These are phyloP conservation scores for Pulchroboletus neoregius DNA, from an alignment of 1,284 basidiomycete genomes.

Conservation along the genomic window DNA sequence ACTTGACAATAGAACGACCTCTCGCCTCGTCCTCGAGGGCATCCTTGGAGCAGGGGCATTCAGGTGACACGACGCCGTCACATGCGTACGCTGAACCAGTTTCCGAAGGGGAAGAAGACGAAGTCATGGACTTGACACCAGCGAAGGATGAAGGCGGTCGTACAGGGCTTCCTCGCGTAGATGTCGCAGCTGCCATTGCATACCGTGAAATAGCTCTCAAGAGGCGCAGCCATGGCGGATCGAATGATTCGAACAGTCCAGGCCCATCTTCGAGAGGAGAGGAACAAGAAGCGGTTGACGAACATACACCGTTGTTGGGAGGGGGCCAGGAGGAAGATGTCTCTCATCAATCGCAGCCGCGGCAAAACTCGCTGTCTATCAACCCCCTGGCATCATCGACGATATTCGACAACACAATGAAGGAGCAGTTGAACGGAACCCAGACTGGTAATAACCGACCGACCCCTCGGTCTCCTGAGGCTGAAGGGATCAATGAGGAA, in stretches of 20 bases:
- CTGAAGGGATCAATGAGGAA: slow-evolving; percentile 39
- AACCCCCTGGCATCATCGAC: slow-evolving; percentile 81
- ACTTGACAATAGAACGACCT: slow-evolving; percentile 77
- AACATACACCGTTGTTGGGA: slow-evolving; percentile 41
- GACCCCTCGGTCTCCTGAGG: slow-evolving; percentile 38
- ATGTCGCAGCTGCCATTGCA: slow-evolving; percentile 75
- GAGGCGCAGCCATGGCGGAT: slow-evolving; percentile 34
- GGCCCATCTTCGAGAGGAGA: slow-evolving; percentile 12
- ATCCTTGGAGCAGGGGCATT: slow-evolving; percentile 41
- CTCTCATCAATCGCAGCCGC: slow-evolving; percentile 28
- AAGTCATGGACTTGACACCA: slow-evolving; percentile 61
- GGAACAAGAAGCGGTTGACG: slow-evolving; percentile 38
- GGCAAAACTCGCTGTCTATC: slow-evolving; percentile 58
- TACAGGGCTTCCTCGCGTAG: slow-evolving; percentile 67
- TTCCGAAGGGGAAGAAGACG: slow-evolving; percentile 89
- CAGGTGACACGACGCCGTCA: slow-evolving; percentile 52
- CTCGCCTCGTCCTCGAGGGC: slow-evolving; percentile 41
- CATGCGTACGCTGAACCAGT: slow-evolving; percentile 76
- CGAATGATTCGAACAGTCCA: slow-evolving; percentile 18
- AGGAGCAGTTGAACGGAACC: slow-evolving; percentile 51
- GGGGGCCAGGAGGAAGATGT: slow-evolving; percentile 21
- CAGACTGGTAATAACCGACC: slow-evolving; percentile 33
- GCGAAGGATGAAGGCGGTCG: slow-evolving; percentile 77
- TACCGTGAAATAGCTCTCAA: slow-evolving; percentile 78
- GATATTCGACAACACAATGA: slow-evolving; percentile 77